Evolutionary conservation across 208 protist species (phyloP), one percentile per base, ranked within the genome.

Genomic region (Trypanosoma vivax): DNA sequence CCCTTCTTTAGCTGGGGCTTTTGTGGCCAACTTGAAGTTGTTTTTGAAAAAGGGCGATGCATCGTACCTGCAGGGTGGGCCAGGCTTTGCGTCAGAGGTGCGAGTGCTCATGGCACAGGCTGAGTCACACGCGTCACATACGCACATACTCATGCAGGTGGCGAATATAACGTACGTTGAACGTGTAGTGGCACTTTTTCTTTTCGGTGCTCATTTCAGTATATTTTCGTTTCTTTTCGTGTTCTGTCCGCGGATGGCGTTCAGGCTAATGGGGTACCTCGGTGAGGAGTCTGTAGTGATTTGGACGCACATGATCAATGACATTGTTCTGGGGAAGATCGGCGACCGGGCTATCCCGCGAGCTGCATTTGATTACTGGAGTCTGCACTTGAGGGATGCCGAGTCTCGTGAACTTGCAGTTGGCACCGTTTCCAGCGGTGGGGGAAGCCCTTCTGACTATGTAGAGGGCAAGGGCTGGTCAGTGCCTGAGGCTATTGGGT

Each of bases 271-370:
- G 64, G 83, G 73, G 2, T 90, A 90, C 63, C 70, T 79, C 25
- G 67, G 60, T 18, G 83, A 90, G 54, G 83, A 90, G 65, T 90
- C 78, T 35, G 72, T 76, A 37, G 83, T 90, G 2, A 73, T 90
- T 61, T 85, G 76, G 78, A 90, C 83, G 42, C 83, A 90, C 59
- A 86, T 90, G 78, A 73, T 87, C 29, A 90, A 90, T 65, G 83
- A 90, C 59, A 54, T 84, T 23, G 83, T 84, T 45, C 51, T 90
- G 5, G 78, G 78, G 33, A 90, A 87, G 50, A 69, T 90, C 24
- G 62, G 50, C 19, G 75, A 79, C 23, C 60, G 53, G 11, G 48
- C 30, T 3, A 60, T 84, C 33, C 78, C 83, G 11, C 60, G 52
- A 10, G 47, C 73, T 14, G 83, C 83, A 13, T 29, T 84, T 28